These are phyloP conservation scores for Paraurostyla sp. DNA, from an alignment of 73 alveolate genomes.

Conservation along the genomic window DNA sequence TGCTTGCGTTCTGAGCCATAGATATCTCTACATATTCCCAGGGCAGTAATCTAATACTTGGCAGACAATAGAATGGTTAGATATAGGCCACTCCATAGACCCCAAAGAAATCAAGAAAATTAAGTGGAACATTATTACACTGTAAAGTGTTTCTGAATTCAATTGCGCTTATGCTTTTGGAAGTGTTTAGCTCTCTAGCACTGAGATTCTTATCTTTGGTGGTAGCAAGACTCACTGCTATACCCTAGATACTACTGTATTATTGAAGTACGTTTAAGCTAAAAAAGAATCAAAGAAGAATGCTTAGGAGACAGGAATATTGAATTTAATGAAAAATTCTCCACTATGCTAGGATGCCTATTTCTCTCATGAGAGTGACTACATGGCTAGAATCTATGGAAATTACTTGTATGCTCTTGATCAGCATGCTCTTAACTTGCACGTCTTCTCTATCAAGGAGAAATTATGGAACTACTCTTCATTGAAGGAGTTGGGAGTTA, in stretches of 20 bases:
- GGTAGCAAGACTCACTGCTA: conserved; percentile 21
- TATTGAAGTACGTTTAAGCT: not conserved
- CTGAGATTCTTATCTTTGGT: conserved; percentile 52
- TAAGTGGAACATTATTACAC: conserved; percentile 7
- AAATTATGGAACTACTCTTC: conserved; percentile 59
- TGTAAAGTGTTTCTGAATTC: conserved; percentile 33
- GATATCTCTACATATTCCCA: conserved; percentile 47
- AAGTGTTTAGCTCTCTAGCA: not conserved
- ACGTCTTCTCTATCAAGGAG: conserved; percentile 54
- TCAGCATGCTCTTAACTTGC: conserved; percentile 34
- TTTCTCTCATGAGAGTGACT: conserved; percentile 48
- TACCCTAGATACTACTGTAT: conserved; percentile 2
- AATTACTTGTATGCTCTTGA: conserved; percentile 62
- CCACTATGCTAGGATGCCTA: not conserved
- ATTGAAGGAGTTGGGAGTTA: conserved; percentile 42
- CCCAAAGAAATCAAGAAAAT: conserved; percentile 13
- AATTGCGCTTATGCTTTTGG: conserved; percentile 1
- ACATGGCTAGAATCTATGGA: conserved; percentile 43
- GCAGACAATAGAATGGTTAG: conserved; percentile 47
- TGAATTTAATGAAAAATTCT: not conserved
- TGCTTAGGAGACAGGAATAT: not conserved
- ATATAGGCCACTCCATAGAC: conserved; percentile 30
- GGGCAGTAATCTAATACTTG: conserved; percentile 26
- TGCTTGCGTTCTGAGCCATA: conserved; percentile 12
- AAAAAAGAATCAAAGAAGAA: conserved; percentile 9